Percentiles rank a stretch among this genome's conserved stretches.
Conservation (phyloP, 2,329 filamentous ascomycete species). For the Dothiorella sarmentorum region DNA sequence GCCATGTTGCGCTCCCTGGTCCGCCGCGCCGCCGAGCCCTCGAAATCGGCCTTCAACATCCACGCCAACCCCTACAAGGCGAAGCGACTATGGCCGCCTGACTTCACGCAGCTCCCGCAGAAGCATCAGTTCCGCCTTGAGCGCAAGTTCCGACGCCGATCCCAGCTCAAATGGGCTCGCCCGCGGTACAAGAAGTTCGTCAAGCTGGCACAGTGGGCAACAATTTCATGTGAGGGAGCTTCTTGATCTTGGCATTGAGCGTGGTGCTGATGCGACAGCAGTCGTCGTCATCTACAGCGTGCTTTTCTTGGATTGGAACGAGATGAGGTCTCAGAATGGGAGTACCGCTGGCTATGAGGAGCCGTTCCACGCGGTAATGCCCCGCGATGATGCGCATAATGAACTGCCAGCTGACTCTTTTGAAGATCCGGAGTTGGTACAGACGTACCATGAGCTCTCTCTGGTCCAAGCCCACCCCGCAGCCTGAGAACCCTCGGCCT, state of each 20-base stretch:
- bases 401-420: constrained; percentile 10
- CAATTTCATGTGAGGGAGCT: constrained; percentile 49
- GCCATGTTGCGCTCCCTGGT: constrained; percentile 49
- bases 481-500: neutral
- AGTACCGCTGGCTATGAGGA: neutral
- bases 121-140: constrained; percentile 77
- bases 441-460: constrained; percentile 23
- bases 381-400: neutral
- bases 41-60: constrained; percentile 36
- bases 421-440: constrained; percentile 26
- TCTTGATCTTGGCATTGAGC: constrained; percentile 29
- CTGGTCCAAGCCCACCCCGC: constrained; percentile 21
- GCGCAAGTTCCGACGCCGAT: constrained; percentile 70
- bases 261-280: constrained; percentile 32
- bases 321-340: neutral
- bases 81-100: constrained; percentile 74
- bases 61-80: constrained; percentile 59
- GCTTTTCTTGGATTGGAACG: constrained; percentile 58
- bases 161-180: constrained; percentile 58
- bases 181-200: constrained; percentile 64
- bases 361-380: constrained; percentile 21
- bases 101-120: constrained; percentile 65
- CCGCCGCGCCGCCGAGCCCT: constrained; percentile 37
- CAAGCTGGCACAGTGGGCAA: constrained; percentile 62
- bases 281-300: constrained; percentile 56